phyloP scores from a whole-genome alignment of 768 basidiomycete species.

The Trametes punicea region DNA sequence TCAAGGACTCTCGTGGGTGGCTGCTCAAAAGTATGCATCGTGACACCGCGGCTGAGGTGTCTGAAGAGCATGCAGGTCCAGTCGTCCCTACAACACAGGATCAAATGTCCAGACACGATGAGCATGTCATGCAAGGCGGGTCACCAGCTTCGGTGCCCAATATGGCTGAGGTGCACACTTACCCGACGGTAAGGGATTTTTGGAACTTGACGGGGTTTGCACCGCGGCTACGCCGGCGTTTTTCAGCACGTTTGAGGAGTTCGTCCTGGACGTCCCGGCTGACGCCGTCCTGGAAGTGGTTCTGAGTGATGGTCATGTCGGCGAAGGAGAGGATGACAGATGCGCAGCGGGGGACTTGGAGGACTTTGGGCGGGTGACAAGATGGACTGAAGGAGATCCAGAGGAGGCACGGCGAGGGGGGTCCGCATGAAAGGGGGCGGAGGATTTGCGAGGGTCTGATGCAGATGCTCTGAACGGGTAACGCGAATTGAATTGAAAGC shows the following conservation, averaged over 20 bases:
- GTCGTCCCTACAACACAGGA: constrained; percentile 46
- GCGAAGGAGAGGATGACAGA: background rate
- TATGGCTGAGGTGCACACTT: constrained; percentile 27
- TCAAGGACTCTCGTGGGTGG: constrained; percentile 58
- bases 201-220: constrained; percentile 44
- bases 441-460: background rate
- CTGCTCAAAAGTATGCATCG: constrained; percentile 49
- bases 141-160: background rate
- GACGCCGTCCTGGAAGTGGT: constrained; percentile 9
- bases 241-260: constrained; percentile 35
- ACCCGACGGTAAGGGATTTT: constrained; percentile 53
- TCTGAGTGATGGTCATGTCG: constrained; percentile 11
- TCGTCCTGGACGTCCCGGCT: constrained; percentile 45
- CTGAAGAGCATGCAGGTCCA: constrained; percentile 70
- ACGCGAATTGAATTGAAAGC: too few species aligned
- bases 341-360: background rate
- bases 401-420: background rate
- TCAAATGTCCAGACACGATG: background rate
- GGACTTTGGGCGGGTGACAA: background rate
- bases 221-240: constrained; percentile 23
- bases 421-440: background rate
- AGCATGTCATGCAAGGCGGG: background rate
- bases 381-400: background rate
- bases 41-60: constrained; percentile 45
- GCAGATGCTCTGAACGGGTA: too few species aligned